A percentile compares a stretch with the other conserved stretches of the same genome.
Evolutionary conservation across 345 rosid species (phyloP).

Genomic region (Combretum micranthum): DNA sequence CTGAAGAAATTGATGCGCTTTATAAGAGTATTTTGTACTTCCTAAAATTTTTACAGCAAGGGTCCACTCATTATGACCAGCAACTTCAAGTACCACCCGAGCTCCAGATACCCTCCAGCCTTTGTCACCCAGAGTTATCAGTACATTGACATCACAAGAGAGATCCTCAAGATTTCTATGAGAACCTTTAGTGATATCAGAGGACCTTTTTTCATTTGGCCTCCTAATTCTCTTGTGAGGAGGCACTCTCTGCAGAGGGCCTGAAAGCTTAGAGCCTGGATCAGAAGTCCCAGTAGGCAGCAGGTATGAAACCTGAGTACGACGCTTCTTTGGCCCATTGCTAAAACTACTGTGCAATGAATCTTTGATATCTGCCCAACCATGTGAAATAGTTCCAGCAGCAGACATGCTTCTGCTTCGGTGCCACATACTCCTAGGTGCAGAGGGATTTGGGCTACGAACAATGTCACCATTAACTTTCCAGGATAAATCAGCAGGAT

Average conservation of each 20-base stretch:
- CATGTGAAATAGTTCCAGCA: slow-evolving; percentile 41
- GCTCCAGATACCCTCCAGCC: slow-evolving; percentile 93
- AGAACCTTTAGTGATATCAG: slow-evolving; percentile 43
- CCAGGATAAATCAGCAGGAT: slow-evolving; percentile 41
- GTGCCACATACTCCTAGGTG: slow-evolving; percentile 76
- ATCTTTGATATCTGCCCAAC: slow-evolving; percentile 75
- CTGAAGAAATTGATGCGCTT: slow-evolving; percentile 93
- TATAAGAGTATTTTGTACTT: slow-evolving; percentile 55
- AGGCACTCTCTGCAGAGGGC: slow-evolving; percentile 43
- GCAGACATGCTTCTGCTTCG: slow-evolving; percentile 53
- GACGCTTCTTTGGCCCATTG: slow-evolving; percentile 80
- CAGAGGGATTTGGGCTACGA: slow-evolving; percentile 80
- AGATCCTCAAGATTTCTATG: slow-evolving; percentile 53
- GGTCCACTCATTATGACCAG: slow-evolving; percentile 86
- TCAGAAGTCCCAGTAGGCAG: slow-evolving; percentile 68
- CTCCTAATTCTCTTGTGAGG: slow-evolving; percentile 80
- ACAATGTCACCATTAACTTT: slow-evolving; percentile 49
- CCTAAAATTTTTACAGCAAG: slow-evolving; percentile 78
- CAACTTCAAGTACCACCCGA: slow-evolving; percentile 61
- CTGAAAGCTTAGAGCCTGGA: slow-evolving; percentile 41
- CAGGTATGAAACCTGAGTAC: slow-evolving; percentile 84
- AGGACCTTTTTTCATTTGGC: slow-evolving; percentile 52
- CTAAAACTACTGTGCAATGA: slow-evolving; percentile 51
- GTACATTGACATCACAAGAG: slow-evolving; percentile 71
- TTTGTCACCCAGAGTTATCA: slow-evolving; percentile 65